A percentile compares a stretch with the other conserved stretches of the same genome.
phyloP scores from a whole-genome alignment of 768 basidiomycete species.

The Cytidiella melzeri region DNA sequence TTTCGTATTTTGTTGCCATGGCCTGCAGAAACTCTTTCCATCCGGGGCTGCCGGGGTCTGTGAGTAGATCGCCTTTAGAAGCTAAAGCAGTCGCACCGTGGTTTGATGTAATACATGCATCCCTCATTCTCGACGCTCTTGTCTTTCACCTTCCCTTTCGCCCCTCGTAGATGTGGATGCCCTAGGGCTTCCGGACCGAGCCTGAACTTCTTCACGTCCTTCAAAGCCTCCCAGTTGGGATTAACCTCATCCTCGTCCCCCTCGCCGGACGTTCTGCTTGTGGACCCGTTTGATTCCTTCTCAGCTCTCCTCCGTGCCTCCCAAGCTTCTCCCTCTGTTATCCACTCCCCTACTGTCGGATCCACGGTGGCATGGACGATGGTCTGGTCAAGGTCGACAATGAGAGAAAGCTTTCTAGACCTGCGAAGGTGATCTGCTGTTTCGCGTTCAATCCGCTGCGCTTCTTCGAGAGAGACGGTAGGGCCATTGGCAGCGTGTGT shows the following conservation, averaged over 20 bases:
- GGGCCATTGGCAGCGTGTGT: conserved; percentile 90
- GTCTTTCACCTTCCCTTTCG: conserved; percentile 50
- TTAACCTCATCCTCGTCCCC: conserved; percentile 55
- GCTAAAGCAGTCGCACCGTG: conserved; percentile 52
- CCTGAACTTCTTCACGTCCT: conserved; percentile 85
- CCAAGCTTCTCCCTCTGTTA: conserved; percentile 78
- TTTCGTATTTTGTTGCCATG: conserved; percentile 80
- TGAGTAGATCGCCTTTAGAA: not conserved
- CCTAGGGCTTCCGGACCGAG: conserved; percentile 72
- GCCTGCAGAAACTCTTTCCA: conserved; percentile 69
- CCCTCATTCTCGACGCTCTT: conserved; percentile 69
- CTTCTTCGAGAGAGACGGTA: conserved; percentile 89
- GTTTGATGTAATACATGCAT: conserved; percentile 97
- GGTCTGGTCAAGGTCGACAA: conserved; percentile 98
- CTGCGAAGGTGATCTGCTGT: conserved; percentile 74
- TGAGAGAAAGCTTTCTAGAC: conserved; percentile 79
- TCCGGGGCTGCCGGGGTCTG: conserved; percentile 54
- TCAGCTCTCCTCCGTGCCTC: conserved; percentile 40
- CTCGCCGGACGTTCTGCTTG: conserved; percentile 14
- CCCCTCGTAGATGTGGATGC: conserved; percentile 35
- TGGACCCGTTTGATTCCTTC: conserved; percentile 16
- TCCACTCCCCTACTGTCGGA: conserved; percentile 98
- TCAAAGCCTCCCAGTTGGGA: conserved; percentile 89
- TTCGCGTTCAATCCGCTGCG: conserved; percentile 80
- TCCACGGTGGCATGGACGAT: conserved; percentile 98